phyloP scores from a whole-genome alignment of 352 stramenopile species.

The Phytophthora constricta region DNA sequence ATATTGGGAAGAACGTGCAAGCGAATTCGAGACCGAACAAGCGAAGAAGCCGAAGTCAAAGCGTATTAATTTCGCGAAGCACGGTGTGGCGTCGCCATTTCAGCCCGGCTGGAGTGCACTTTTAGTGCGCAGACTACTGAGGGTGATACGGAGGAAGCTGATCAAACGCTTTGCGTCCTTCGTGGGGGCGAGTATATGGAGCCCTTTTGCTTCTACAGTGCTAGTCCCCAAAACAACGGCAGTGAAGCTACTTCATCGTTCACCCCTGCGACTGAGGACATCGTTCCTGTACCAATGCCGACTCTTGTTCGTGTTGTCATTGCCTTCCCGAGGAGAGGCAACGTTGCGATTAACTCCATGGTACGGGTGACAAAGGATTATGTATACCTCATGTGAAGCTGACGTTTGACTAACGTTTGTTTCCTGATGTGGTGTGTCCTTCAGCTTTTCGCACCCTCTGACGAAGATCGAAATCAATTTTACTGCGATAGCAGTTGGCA shows the following conservation, averaged over 20 bases:
- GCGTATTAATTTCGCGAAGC: slow-evolving; percentile 68
- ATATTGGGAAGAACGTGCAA: slow-evolving; percentile 59
- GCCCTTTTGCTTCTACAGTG: slow-evolving; percentile 67
- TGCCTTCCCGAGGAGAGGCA: slow-evolving; percentile 60
- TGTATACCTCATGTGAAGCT: too few species aligned
- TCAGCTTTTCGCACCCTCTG: slow-evolving; percentile 46
- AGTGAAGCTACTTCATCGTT: slow-evolving; percentile 10
- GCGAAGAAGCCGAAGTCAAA: slow-evolving; percentile 74
- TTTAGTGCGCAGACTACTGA: slow-evolving; percentile 34
- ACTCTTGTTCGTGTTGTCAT: slow-evolving; percentile 76
- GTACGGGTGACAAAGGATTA: slow-evolving; percentile 37
- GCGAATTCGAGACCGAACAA: slow-evolving; percentile 30
- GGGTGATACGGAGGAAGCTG: slow-evolving; percentile 4
- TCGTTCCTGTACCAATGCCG: slow-evolving; percentile 66
- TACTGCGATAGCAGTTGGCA: slow-evolving; percentile 44
- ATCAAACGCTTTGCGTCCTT: slow-evolving; percentile 54
- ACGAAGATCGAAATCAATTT: slow-evolving; percentile 34
- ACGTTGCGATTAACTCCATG: slow-evolving; percentile 64
- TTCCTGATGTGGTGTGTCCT: slow-evolving; percentile 3
- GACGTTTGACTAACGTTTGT: too few species aligned
- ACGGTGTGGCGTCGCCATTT: slow-evolving; percentile 62
- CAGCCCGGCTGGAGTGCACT: slow-evolving; percentile 64
- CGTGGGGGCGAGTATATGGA: slow-evolving; percentile 71
- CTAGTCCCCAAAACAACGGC: not conserved
- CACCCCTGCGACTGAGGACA: not conserved